Base-by-base conservation (phyloP, 345 rosid species). In the Rubroshorea leprosula region DNA sequence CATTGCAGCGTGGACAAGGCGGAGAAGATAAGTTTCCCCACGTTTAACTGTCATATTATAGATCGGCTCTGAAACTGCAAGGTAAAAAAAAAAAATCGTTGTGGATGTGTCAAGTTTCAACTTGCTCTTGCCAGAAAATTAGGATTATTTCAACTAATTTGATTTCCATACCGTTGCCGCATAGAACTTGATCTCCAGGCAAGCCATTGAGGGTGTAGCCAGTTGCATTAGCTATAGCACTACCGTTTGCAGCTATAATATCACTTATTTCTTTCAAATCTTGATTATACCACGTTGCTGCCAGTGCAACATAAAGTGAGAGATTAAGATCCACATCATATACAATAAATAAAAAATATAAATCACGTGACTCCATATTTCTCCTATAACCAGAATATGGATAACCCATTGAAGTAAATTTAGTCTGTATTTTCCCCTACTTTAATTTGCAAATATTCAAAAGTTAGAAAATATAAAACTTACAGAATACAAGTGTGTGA, bases 191-290 rank as follows among this genome's bases (percentile, higher is more conserved):
- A 58, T 70, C 69, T 20, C 84, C 87, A 8, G 87, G 76, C 22
- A 63, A 69, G 21, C 84, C 82, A 48, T 79, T 75, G 49, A 77
- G 72, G 0, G 79, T 82, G 58, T 58, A 68, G n/a, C 78, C 90
- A 68, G 81, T 76, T 0, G 78, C 61, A 16, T n/a, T 23, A 46
- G 68, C 68, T 0, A 78, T 74, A 14, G 64, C 49, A 2, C 59
- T 69, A 23, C 83, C 83, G 0, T 62, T 47, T 27, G 1, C 14
- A 0, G 2, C 16, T 48, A 61, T 51, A 19, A 20, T 19, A n/a
- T 70, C 48, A 50, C 29, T 58, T 1, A 75, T 63, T 1, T 64
- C 72, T 55, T 54, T 65, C 19, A 79, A 63, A 29, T 76, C 78
- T 26, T 35, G 15, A 64, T 64, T 77, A 54, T 61, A 82, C 84